Evolutionary conservation across 202 grass and related monocot species (phyloP), one percentile per base, ranked within the genome.

Genomic region (Brachypodium distachyon): DNA sequence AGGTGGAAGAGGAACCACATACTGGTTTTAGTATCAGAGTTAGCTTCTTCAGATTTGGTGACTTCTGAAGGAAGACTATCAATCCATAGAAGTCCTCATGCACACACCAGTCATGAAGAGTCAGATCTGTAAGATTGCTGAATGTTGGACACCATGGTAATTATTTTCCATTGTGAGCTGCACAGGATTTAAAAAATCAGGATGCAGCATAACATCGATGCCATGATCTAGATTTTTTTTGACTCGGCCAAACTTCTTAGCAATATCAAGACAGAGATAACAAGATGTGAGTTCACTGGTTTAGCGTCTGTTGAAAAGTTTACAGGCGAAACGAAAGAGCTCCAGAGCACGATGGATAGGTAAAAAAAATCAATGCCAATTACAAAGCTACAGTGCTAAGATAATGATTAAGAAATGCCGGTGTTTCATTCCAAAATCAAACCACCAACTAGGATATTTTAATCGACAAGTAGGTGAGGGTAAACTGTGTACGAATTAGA

Each of bases 31-130:
- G 3, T 36, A 72, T 1, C 48, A 84, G 57, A 73, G 8, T 79
- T 17, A 65, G 74, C 48, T 46, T 22, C 57, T 17, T 13, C 57
- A 78, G 74, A 39, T n/a, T 72, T 28, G 57, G 74, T 56, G 82
- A 79, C 28, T 78, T 84, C 57, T 56, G 67, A 73, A 79, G 75
- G 57, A 78, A 65, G 27, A 78, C 57, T 72, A 46, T 64, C 47
- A 78, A 43, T 21, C 37, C 36, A 65, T 64, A 47, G 16, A 72
- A 64, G 4, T 56, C 16, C 14, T 1, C 27, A 38, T 12, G 5
- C 37, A 84, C 5, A 42, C 66, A 84, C 36, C 56, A 72, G 0
- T 5, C 1, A 18, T 31, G 27, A 27, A 78, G 36, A 0, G 27
- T 78, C 56, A 78, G 34, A 28, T 4, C 22, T 17, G 6, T 65